A percentile compares a stretch with the other conserved stretches of the same genome.
These are phyloP conservation scores for Cocos nucifera DNA, from an alignment of 176 grass and related monocot species.

Conservation along the genomic window DNA sequence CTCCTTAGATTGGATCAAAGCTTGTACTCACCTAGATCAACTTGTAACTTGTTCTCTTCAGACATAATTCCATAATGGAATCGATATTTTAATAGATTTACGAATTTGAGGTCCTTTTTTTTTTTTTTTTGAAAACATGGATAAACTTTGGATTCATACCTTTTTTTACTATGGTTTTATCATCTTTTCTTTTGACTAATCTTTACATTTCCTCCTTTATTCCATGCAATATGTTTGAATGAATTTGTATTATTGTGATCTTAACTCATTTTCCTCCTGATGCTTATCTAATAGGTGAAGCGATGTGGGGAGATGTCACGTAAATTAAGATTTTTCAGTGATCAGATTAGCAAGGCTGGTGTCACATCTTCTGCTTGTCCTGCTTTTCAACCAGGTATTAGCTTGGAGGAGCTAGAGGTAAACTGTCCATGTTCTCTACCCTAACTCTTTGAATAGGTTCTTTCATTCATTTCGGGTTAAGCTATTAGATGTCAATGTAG, in stretches of 20 bases:
- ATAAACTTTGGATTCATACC: too few relatives aligned
- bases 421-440: background rate
- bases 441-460: background rate
- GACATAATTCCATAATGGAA: too few relatives aligned
- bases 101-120: too few relatives aligned
- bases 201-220: background rate
- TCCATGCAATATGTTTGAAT: background rate
- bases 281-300: constrained; percentile 48
- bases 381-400: constrained; percentile 73
- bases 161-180: too few relatives aligned
- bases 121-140: too few relatives aligned
- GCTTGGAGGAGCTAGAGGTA: constrained; percentile 96
- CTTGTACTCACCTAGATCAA: too few relatives aligned
- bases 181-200: too few relatives aligned
- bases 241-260: background rate
- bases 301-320: constrained; percentile 92
- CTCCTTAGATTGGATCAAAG: too few relatives aligned
- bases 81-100: too few relatives aligned
- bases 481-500: too few relatives aligned
- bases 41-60: too few relatives aligned
- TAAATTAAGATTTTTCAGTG: constrained; percentile 81
- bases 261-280: background rate
- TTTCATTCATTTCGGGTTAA: too few relatives aligned
- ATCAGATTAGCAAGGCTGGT: constrained; percentile 81
- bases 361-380: constrained; percentile 51